Evolutionary conservation across 345 rosid genomes (phyloP), one percentile per base, ranked within the genome.

Genomic region (Populus pruinosa): DNA sequence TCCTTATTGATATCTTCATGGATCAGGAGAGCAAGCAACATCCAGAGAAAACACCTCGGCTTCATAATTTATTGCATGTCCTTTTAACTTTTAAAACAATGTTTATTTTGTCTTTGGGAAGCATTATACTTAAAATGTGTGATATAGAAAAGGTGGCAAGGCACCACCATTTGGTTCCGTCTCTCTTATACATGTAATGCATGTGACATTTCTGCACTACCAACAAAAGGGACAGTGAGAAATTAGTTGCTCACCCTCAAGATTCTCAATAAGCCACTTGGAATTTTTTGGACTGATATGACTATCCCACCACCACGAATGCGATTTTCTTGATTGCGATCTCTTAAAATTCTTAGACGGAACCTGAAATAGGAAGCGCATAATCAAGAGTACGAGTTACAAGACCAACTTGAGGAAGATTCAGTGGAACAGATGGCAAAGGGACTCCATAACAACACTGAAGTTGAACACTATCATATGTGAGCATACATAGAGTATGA

Each of bases 221-320:
- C 38, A 16, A 49, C 1, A 23, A 9, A 43, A 56, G 35, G 16
- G 7, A 5, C n/a, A 16, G 33, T 12, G 38, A 5, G 9, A 67
- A 55, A 23, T 2, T 11, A 43, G 70, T 33, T 13, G 49, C 82
- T 81, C 77, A 94, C 98, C 90, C 73, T 87, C 74, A 36, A 87
- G 78, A 76, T 87, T 85, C 69, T 87, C 90, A 29, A 79, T 81
- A 65, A 87, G 87, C 83, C 89, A 91, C 63, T 80, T 77, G 1
- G 93, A 81, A 55, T 79, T 78, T 74, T 78, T 83, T 14, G 86
- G 77, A 47, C 76, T 79, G 41, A 82, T 71, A 38, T 82, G 81
- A 78, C 80, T 67, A 74, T 83, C 83, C 86, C 86, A 79, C 85
- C 85, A 82, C 85, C 85, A 82, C 27, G 82, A 82, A 59, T 82